phyloP scores from a whole-genome alignment of 768 basidiomycete species.

The Tulasnella sp. region DNA sequence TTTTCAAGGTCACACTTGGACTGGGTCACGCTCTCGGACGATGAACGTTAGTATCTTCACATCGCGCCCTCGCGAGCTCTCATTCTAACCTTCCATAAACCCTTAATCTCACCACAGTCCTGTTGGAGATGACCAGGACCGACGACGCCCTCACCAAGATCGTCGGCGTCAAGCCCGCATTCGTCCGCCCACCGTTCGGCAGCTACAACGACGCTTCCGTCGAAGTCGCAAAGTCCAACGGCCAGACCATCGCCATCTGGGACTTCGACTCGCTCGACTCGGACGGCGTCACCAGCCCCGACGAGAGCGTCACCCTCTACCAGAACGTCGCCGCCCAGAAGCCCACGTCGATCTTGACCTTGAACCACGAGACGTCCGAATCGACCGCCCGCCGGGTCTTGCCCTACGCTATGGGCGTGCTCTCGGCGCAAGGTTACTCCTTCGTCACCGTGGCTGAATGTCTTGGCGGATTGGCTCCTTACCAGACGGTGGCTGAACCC shows the following conservation, averaged over 20 bases:
- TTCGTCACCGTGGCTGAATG: conserved; percentile 25
- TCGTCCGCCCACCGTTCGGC: conserved; percentile 33
- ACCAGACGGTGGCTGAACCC: neutral
- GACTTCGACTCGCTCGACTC: conserved; percentile 35
- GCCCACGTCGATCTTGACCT: conserved; percentile 27
- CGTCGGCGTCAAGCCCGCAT: conserved; percentile 27
- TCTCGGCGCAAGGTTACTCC: neutral
- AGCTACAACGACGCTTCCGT: conserved; percentile 3
- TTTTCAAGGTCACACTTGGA: neutral
- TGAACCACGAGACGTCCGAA: conserved; percentile 37
- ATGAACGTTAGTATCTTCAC: neutral
- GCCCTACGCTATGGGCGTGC: neutral
- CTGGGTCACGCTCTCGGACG: neutral
- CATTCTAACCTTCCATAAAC: neutral
- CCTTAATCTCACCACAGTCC: neutral
- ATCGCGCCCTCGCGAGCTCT: too few relatives aligned
- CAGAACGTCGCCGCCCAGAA: neutral
- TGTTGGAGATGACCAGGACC: neutral
- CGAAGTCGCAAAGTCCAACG: neutral
- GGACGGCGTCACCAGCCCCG: neutral
- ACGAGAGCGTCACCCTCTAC: conserved; percentile 10
- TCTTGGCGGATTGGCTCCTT: neutral
- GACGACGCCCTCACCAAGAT: conserved; percentile 27
- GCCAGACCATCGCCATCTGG: conserved; percentile 29
- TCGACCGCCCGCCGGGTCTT: neutral